Evolutionary conservation across 768 basidiomycete species (phyloP).

Genomic region (Tulasnella calospora): DNA sequence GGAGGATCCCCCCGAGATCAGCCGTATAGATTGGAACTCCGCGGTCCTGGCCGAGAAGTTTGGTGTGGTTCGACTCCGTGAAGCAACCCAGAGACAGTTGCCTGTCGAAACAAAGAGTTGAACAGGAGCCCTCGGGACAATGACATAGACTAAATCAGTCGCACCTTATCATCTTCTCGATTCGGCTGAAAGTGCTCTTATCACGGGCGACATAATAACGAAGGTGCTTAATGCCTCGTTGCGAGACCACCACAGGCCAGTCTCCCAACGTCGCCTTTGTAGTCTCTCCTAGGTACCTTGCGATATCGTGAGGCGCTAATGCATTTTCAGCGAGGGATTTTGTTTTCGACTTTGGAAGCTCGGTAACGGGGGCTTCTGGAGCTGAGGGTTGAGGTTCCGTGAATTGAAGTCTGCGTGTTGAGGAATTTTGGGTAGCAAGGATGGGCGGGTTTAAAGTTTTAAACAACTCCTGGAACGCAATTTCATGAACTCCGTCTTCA

Average conservation of each 20-base stretch:
- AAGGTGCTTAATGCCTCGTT: neutral
- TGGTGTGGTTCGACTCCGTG: constrained; percentile 62
- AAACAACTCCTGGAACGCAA: neutral
- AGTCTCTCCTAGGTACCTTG: neutral
- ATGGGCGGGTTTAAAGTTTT: neutral
- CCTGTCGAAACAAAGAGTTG: constrained; percentile 36
- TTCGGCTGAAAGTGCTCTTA: neutral
- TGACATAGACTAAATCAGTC: neutral
- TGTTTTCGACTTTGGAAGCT: neutral
- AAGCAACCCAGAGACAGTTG: constrained; percentile 66
- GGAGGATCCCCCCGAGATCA: constrained; percentile 53
- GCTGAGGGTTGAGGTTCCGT: neutral
- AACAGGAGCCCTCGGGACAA: neutral
- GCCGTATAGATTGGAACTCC: constrained; percentile 63
- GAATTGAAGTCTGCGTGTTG: neutral
- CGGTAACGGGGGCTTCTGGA: neutral
- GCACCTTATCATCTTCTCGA: neutral
- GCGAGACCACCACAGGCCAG: neutral
- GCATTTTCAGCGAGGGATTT: neutral
- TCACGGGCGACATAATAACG: neutral
- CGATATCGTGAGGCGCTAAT: neutral
- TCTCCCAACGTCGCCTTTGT: neutral
- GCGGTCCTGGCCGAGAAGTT: constrained; percentile 40
- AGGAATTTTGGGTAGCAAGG: neutral
- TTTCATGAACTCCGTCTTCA: neutral